Evolutionary conservation across 2,329 filamentous ascomycete species (phyloP).

Genomic region (Monascus ruber): DNA sequence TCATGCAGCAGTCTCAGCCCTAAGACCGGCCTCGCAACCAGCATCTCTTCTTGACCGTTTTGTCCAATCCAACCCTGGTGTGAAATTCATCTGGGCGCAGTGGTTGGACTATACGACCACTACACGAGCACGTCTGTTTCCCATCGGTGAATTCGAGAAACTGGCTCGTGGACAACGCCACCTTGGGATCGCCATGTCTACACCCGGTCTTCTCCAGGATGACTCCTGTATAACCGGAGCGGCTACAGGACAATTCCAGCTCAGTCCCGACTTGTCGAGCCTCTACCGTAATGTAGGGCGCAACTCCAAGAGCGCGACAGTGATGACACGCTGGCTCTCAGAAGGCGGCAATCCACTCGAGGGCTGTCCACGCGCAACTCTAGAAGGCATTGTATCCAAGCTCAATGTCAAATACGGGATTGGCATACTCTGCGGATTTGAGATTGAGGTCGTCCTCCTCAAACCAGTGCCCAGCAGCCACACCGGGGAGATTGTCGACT

Average conservation of each 20-base stretch:
- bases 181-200: constrained; percentile 53
- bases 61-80: constrained; percentile 36
- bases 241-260: constrained; percentile 52
- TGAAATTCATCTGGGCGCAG: constrained; percentile 61
- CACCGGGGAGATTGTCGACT: constrained; percentile 9
- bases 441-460: constrained; percentile 69
- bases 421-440: constrained; percentile 60
- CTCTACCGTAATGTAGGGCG: constrained; percentile 48
- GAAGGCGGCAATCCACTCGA: constrained; percentile 39
- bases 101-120: constrained; percentile 71
- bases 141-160: constrained; percentile 45
- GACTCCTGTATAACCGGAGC: constrained; percentile 46
- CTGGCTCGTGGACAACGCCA: constrained; percentile 36
- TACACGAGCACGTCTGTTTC: constrained; percentile 55
- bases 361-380: constrained; percentile 55
- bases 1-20: too few species aligned
- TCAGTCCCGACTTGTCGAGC: constrained; percentile 55
- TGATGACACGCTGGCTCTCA: constrained; percentile 56
- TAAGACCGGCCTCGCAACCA: background rate
- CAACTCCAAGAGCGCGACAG: constrained; percentile 48
- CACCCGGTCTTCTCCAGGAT: constrained; percentile 56
- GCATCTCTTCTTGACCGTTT: constrained; percentile 33
- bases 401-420: constrained; percentile 44
- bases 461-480: constrained; percentile 29
- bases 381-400: constrained; percentile 44